phyloP scores from a whole-genome alignment of 139 green algal genomes.

The Coccomyxa sp. region DNA sequence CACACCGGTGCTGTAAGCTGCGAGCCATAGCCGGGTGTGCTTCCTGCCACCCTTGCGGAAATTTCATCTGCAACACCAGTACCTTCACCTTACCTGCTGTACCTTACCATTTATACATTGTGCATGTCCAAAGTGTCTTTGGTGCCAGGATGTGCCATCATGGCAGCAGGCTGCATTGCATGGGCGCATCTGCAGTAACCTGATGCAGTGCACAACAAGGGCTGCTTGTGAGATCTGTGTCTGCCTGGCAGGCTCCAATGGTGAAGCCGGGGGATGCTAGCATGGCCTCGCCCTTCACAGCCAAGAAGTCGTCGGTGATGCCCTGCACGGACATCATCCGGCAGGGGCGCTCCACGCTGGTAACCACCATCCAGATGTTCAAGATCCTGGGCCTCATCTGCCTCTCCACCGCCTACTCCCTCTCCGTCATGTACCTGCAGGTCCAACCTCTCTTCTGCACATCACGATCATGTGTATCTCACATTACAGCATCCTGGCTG shows the following conservation, averaged over 20 bases:
- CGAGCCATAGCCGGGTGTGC: not conserved
- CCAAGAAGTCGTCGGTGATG: conserved; percentile 65
- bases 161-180: too few species aligned
- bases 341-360: conserved; percentile 88
- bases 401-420: conserved; percentile 87
- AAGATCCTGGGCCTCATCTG: conserved; percentile 98
- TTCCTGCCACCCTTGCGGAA: too few species aligned
- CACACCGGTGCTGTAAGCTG: not conserved
- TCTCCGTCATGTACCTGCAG: conserved; percentile 92
- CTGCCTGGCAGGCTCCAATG: conserved; percentile 39
- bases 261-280: conserved; percentile 83
- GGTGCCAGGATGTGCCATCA: too few species aligned
- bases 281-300: conserved; percentile 91
- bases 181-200: too few species aligned
- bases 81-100: not conserved
- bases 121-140: too few species aligned
- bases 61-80: too few species aligned
- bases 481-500: too few species aligned
- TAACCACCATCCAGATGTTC: conserved; percentile 98
- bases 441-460: too few species aligned
- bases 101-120: not conserved
- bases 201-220: not conserved
- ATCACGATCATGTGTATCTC: too few species aligned
- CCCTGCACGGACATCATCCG: conserved; percentile 87
- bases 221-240: not conserved